Conservation (phyloP, 257 asterid genomes). For the Solanum pimpinellifolium region DNA sequence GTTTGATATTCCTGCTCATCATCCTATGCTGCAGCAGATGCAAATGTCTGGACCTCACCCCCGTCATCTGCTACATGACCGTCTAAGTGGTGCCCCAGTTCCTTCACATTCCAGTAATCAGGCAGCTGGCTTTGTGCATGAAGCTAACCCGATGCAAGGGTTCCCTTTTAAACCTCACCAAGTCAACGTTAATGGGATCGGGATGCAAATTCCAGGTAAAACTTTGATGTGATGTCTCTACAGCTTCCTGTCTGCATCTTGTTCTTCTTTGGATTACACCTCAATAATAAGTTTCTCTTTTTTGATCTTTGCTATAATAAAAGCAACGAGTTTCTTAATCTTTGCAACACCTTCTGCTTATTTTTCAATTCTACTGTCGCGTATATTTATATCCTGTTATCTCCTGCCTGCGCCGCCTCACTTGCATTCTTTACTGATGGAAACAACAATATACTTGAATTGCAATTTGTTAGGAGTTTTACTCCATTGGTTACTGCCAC, state of each 20-base stretch:
- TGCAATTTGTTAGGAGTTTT: background rate
- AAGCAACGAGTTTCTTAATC: background rate
- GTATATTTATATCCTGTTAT: background rate
- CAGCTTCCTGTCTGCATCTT: background rate
- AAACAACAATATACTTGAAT: background rate
- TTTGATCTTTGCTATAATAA: background rate
- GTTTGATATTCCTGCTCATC: slow-evolving; percentile 46
- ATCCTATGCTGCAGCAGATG: slow-evolving; percentile 51
- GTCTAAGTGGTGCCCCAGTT: slow-evolving; percentile 37
- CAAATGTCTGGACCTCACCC: slow-evolving; percentile 47
- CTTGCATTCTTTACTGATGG: background rate
- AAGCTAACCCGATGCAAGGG: slow-evolving; percentile 44
- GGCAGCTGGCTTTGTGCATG: slow-evolving; percentile 40
- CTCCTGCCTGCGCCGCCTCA: background rate
- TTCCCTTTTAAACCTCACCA: slow-evolving; percentile 42
- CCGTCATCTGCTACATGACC: slow-evolving; percentile 31
- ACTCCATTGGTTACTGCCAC: background rate
- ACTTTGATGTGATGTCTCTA: background rate
- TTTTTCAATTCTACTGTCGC: background rate
- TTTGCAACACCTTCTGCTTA: background rate
- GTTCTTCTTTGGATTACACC: background rate
- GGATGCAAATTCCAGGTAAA: slow-evolving; percentile 57
- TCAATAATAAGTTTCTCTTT: background rate
- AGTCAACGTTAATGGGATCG: slow-evolving; percentile 36
- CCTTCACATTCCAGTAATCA: slow-evolving; percentile 39